A percentile compares a stretch with the other conserved stretches of the same genome.
phyloP scores from a whole-genome alignment of 371 early-diverging fungal genomes.

The Mortierella sp. region DNA sequence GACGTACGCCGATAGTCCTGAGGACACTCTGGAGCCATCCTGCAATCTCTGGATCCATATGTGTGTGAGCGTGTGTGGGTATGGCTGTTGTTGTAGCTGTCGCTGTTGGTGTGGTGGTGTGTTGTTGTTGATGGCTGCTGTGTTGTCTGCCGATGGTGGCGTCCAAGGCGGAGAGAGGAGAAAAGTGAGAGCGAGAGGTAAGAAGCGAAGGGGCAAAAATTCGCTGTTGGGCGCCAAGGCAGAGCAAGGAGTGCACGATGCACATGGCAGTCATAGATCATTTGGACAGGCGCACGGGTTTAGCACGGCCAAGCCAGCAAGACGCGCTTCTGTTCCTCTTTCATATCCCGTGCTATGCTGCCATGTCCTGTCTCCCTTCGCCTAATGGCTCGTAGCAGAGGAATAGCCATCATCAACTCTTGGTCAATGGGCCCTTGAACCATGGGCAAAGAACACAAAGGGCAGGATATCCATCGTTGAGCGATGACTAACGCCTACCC shows the following conservation, averaged over 20 bases:
- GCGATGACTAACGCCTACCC: neutral
- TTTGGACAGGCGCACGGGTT: too few relatives aligned
- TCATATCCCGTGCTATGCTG: too few relatives aligned
- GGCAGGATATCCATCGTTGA: neutral
- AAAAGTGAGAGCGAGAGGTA: neutral
- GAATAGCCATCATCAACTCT: neutral
- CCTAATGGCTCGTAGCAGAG: neutral
- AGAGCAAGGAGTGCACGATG: neutral
- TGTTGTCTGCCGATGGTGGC: neutral
- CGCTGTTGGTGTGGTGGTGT: neutral
- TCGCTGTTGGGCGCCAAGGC: neutral
- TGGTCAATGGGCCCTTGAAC: neutral
- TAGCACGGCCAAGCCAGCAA: neutral
- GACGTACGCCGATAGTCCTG: conserved; percentile 47
- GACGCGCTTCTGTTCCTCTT: neutral
- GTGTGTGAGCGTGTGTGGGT: neutral
- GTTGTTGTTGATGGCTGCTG: neutral
- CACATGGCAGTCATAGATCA: neutral
- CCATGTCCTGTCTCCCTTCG: neutral
- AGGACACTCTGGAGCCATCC: conserved; percentile 53
- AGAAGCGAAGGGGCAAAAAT: neutral
- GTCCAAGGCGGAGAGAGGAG: neutral
- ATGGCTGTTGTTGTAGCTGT: neutral
- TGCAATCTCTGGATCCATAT: conserved; percentile 55
- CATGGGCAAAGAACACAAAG: neutral